Evolutionary conservation across 495 filamentous ascomycete genomes (phyloP).

Genomic region (Penicillium diatomitis): DNA sequence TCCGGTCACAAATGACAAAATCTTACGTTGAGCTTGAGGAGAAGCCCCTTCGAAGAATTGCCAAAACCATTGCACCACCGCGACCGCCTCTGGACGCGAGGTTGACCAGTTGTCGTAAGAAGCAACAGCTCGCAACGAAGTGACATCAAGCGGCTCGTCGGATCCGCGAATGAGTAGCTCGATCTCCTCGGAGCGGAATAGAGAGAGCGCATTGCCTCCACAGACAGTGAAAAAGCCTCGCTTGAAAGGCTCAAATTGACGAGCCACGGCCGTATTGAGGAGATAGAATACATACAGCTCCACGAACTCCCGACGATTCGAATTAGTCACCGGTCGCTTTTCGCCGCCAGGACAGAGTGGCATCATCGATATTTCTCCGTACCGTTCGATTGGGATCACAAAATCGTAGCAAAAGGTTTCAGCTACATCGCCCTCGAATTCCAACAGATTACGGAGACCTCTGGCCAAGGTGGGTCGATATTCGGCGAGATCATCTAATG

Average conservation of each 20-base stretch:
- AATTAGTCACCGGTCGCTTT: slow-evolving; percentile 68
- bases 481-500: slow-evolving; percentile 77
- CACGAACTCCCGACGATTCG: slow-evolving; percentile 80
- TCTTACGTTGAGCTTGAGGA: slow-evolving; percentile 61
- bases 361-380: slow-evolving; percentile 55
- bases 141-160: slow-evolving; percentile 75
- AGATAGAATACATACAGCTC: slow-evolving; percentile 77
- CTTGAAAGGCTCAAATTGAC: slow-evolving; percentile 94
- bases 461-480: slow-evolving; percentile 69
- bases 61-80: slow-evolving; percentile 84
- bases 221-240: slow-evolving; percentile 92
- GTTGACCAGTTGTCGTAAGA: slow-evolving; percentile 72
- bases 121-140: slow-evolving; percentile 65
- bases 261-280: slow-evolving; percentile 66
- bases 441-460: slow-evolving; percentile 67
- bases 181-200: slow-evolving; percentile 93
- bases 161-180: slow-evolving; percentile 83
- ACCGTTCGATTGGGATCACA: slow-evolving; percentile 66
- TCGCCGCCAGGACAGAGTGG: slow-evolving; percentile 72
- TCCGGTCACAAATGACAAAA: slow-evolving; percentile 86
- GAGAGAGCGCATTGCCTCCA: slow-evolving; percentile 76
- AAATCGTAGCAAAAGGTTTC: slow-evolving; percentile 78
- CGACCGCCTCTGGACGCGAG: slow-evolving; percentile 43
- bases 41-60: slow-evolving; percentile 58
- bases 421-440: slow-evolving; percentile 80